A percentile compares a stretch with the other conserved stretches of the same genome.
phyloP scores from a whole-genome alignment of 202 grass and related monocot species.

The Alloteropsis angusta region DNA sequence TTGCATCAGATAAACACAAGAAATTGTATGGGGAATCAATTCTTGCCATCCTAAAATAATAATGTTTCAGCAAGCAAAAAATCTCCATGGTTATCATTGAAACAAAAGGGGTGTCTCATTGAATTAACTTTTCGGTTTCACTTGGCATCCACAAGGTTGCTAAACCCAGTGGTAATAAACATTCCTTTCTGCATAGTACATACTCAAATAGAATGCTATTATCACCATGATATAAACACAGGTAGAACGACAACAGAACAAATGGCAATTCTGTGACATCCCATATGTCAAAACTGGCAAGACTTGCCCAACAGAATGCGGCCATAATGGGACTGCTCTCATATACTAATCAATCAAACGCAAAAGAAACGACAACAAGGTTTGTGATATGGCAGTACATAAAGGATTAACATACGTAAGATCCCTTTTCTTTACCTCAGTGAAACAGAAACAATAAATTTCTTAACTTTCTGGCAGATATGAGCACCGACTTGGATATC shows the following conservation, averaged over 20 bases:
- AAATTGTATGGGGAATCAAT: neutral
- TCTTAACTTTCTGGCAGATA: neutral
- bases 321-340: neutral
- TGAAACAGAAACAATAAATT: neutral
- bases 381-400: neutral
- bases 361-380: neutral
- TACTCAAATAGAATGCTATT: neutral
- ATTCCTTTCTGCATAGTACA: neutral
- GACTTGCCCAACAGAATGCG: neutral
- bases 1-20: conserved; percentile 23
- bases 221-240: neutral
- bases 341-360: neutral
- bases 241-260: too few species aligned
- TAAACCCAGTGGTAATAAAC: neutral
- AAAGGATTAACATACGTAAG: neutral
- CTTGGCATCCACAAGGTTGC: neutral
- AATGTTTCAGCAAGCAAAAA: neutral
- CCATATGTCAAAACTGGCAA: neutral
- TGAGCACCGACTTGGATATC: neutral
- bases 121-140: neutral
- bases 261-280: neutral
- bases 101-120: neutral
- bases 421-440: neutral
- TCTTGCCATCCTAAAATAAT: neutral
- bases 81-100: neutral